phyloP scores from a whole-genome alignment of 352 stramenopile genomes.

The Phytophthora litchii region DNA sequence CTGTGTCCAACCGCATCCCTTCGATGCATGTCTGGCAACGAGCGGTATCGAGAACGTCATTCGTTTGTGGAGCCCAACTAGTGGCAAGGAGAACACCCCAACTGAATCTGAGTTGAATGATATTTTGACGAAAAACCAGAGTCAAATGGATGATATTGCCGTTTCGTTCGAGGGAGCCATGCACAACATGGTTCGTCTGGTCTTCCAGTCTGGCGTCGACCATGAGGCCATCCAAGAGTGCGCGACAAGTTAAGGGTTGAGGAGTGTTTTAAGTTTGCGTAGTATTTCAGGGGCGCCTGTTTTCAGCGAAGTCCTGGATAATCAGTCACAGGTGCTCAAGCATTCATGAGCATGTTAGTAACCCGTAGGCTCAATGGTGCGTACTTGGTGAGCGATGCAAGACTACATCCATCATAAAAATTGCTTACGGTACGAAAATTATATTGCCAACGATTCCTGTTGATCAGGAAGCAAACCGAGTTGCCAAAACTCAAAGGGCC shows the following conservation, averaged over 20 bases:
- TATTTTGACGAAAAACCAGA: slow-evolving; percentile 67
- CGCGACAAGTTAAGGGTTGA: slow-evolving; percentile 52
- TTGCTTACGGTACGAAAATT: too few species aligned
- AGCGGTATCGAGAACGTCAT: slow-evolving; percentile 87
- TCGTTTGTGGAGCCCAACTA: slow-evolving; percentile 75
- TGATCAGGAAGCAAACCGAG: too few species aligned
- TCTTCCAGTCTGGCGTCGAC: slow-evolving; percentile 64
- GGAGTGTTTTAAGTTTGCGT: slow-evolving; percentile 3
- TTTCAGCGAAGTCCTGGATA: background rate
- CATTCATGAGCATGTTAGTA: too few species aligned
- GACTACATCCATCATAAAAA: too few species aligned
- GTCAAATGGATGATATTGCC: slow-evolving; percentile 60
- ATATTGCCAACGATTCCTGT: too few species aligned
- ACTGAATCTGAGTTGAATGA: slow-evolving; percentile 57
- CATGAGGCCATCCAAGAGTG: slow-evolving; percentile 72
- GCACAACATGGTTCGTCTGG: slow-evolving; percentile 70
- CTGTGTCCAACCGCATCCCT: slow-evolving; percentile 87
- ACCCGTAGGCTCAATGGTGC: too few species aligned
- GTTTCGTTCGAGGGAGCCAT: slow-evolving; percentile 52
- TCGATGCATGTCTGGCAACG: slow-evolving; percentile 77
- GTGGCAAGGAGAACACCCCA: slow-evolving; percentile 42
- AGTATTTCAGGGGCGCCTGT: background rate
- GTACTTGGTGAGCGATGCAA: too few species aligned
- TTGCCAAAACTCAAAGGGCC: too few species aligned
- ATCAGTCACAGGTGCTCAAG: too few species aligned